Evolutionary conservation across 176 grass and related monocot genomes (phyloP), one percentile per base, ranked within the genome.

Genomic region (Canna indica): DNA sequence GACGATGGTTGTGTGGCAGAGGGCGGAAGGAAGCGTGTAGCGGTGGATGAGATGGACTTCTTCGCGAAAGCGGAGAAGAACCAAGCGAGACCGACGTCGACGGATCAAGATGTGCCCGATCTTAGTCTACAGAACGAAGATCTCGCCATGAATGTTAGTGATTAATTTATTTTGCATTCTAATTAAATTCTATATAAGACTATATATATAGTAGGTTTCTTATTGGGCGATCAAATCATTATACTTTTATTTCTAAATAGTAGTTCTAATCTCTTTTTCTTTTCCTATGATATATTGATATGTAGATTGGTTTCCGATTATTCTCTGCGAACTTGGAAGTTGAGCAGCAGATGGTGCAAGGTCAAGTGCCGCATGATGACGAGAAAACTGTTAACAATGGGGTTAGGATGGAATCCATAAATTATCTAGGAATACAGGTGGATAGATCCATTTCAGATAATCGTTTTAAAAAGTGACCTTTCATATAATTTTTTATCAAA

Each of bases 121-220:
- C 85, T 87, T 27, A 79, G 58, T 63, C 53, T 58, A 4, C 22
- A 58, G 53, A n/a, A 58, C 7, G 53, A 26, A 80, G 86, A 96
- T 79, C 81, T 92, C 64, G 77, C 94, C 84, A 83, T 97, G 34
- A 97, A 97, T 82, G 89, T 92, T 68, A 69, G 73, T 72, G 27
- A 39, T 22, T 41, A 18, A 25, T 25, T 56, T 2, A 17, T 44
- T 41, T 7, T 42, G n/a, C 10, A 3, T n/a, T 56, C 7, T 60
- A 15, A 31, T 31, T n/a, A 14, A 66, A 20, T 25, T 60, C 22
- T 60, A 62, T 30, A 33, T 30, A 48, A 74, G 47, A 1, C 47
- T 25, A 10, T 50, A 24, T 65, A n/a, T 17, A 22, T 29, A 47
- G 5, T 8, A 52, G 42, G 18, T 24, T 69, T 59, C 69, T 62